Conservation (phyloP, 306 rosid genomes). For the Macrotyloma uniflorum region DNA sequence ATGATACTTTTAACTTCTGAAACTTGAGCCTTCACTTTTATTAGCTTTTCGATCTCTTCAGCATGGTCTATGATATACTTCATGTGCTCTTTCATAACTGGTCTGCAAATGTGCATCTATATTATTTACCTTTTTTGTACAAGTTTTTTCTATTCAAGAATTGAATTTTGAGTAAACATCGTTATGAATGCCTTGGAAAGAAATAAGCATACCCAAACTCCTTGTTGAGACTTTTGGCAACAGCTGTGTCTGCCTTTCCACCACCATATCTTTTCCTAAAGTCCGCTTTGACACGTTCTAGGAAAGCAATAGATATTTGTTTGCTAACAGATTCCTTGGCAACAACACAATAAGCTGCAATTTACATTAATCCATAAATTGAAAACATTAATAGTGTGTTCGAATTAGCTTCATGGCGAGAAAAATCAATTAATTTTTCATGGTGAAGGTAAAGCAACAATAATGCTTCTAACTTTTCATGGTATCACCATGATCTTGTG, state of each 20-base stretch:
- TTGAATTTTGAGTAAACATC: background rate
- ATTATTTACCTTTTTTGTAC: conserved; percentile 5
- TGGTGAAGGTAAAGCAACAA: too few species aligned
- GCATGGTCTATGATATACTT: conserved; percentile 88
- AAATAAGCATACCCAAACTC: conserved; percentile 77
- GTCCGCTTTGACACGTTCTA: conserved; percentile 85
- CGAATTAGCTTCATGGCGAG: too few species aligned
- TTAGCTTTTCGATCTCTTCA: conserved; percentile 83
- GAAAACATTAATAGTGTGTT: background rate
- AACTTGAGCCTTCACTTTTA: conserved; percentile 95
- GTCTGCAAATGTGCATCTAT: conserved; percentile 54
- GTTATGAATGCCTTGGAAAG: conserved; percentile 15
- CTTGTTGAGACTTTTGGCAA: conserved; percentile 89
- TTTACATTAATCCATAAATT: conserved; percentile 29
- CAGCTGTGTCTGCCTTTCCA: conserved; percentile 88
- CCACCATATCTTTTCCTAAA: conserved; percentile 90
- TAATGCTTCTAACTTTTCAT: too few species aligned
- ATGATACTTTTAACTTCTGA: conserved; percentile 87
- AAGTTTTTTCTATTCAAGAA: conserved; percentile 8
- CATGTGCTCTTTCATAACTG: conserved; percentile 91
- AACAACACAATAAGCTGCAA: conserved; percentile 94
- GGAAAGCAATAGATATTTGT: conserved; percentile 87
- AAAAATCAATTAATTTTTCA: too few species aligned
- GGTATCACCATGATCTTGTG: too few species aligned
- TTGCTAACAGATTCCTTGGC: conserved; percentile 88